A percentile compares a stretch with the other conserved stretches of the same genome.
These are phyloP conservation scores for Emmonsiellopsis sp. DNA, from an alignment of 2,329 filamentous ascomycete species.

Conservation along the genomic window DNA sequence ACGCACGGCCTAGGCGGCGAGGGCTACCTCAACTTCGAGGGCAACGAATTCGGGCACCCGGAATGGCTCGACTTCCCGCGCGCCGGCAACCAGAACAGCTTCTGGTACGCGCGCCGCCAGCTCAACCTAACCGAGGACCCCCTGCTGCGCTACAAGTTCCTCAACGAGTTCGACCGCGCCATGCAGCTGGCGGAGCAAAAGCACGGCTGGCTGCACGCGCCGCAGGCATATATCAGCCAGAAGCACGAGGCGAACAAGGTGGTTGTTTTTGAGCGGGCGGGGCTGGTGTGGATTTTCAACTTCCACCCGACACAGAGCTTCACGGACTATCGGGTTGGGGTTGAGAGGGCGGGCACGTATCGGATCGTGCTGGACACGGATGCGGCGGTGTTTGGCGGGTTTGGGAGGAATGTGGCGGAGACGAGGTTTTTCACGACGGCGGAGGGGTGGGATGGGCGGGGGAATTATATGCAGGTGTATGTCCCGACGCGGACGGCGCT, in stretches of 20 bases:
- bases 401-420: conserved; percentile 64
- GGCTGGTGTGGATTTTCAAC: conserved; percentile 90
- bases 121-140: conserved; percentile 83
- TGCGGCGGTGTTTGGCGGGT: conserved; percentile 65
- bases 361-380: conserved; percentile 78
- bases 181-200: conserved; percentile 86
- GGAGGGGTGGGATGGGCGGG: conserved; percentile 78
- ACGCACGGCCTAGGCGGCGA: conserved; percentile 89
- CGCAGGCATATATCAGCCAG: conserved; percentile 84
- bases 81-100: conserved; percentile 83
- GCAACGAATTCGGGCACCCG: conserved; percentile 96
- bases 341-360: conserved; percentile 79
- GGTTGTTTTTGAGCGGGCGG: conserved; percentile 87
- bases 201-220: conserved; percentile 79
- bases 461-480: conserved; percentile 89
- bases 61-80: conserved; percentile 99
- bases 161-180: conserved; percentile 85
- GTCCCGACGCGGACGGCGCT: conserved; percentile 74
- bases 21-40: conserved; percentile 96
- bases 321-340: conserved; percentile 82
- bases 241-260: conserved; percentile 94
- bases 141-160: conserved; percentile 76
- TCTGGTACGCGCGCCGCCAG: conserved; percentile 88
- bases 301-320: conserved; percentile 81
- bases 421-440: conserved; percentile 88